A percentile compares a stretch with the other conserved stretches of the same genome.
phyloP scores from a whole-genome alignment of 768 basidiomycete species.

The Mycena chlorophos region DNA sequence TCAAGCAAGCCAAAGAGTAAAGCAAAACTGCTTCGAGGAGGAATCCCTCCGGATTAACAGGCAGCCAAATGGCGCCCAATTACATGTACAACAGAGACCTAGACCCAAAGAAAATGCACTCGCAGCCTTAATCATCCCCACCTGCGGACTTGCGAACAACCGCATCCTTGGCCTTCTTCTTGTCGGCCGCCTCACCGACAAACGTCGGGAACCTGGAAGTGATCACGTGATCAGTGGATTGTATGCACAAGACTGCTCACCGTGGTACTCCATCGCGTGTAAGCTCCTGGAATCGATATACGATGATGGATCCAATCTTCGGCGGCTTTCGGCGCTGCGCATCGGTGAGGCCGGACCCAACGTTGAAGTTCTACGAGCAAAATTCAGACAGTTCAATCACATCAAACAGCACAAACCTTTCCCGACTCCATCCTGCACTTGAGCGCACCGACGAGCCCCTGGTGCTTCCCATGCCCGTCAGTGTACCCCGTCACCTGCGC shows the following conservation, averaged over 20 bases:
- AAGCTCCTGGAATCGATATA: constrained; percentile 61
- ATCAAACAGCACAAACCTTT: constrained; percentile 41
- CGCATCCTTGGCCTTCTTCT: constrained; percentile 55
- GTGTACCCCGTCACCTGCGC: constrained; percentile 59
- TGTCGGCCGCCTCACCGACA: constrained; percentile 53
- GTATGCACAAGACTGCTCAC: constrained; percentile 29
- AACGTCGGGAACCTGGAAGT: constrained; percentile 52
- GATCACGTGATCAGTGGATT: neutral
- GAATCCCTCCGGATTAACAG: no score
- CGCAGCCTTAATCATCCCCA: no score
- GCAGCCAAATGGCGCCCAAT: no score
- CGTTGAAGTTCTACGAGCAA: constrained; percentile 48
- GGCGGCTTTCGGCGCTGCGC: constrained; percentile 56
- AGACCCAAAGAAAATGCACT: no score
- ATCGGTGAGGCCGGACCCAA: constrained; percentile 56
- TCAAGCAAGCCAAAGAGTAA: no score
- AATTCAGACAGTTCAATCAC: neutral
- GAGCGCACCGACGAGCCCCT: constrained; percentile 49
- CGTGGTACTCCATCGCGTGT: constrained; percentile 58
- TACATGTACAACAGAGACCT: no score
- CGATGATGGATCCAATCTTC: constrained; percentile 53
- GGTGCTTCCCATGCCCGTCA: constrained; percentile 52
- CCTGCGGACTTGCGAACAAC: no score
- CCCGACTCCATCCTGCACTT: constrained; percentile 62
- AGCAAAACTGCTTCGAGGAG: no score